Percentiles rank a stretch among this genome's conserved stretches.
Conservation (phyloP, 192 early-diverging fungal species). For the Cetraspora pellucida region DNA sequence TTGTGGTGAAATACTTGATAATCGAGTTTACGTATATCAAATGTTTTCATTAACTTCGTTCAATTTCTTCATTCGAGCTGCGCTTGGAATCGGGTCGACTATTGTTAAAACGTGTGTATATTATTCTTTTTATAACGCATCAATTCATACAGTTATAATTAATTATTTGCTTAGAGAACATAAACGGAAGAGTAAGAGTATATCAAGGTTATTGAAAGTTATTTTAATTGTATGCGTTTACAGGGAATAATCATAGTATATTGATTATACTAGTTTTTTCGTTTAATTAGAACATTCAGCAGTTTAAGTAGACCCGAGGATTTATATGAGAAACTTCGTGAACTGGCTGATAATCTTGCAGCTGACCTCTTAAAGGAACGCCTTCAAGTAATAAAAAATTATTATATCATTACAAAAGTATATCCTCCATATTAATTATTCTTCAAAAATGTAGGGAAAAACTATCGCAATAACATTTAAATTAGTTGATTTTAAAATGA, state of each 20-base stretch:
- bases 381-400: constrained; percentile 36
- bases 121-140: not conserved
- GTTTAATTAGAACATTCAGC: constrained; percentile 48
- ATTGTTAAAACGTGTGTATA: constrained; percentile 32
- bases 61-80: constrained; percentile 46
- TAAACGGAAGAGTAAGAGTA: constrained; percentile 55
- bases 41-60: constrained; percentile 51
- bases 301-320: constrained; percentile 40
- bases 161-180: not conserved
- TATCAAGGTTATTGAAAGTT: constrained; percentile 38
- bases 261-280: not conserved
- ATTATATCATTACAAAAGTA: not conserved
- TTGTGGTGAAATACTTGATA: constrained; percentile 50
- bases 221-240: not conserved
- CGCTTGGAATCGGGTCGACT: constrained; percentile 54
- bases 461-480: constrained; percentile 53
- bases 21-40: constrained; percentile 49
- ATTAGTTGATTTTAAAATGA: constrained; percentile 44
- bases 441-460: constrained; percentile 38
- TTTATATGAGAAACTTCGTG: constrained; percentile 47
- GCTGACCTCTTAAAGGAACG: constrained; percentile 44
- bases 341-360: constrained; percentile 46
- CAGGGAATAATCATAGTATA: not conserved
- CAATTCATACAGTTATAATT: too few species aligned
- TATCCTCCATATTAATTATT: not conserved